Evolutionary conservation across 2,329 filamentous ascomycete genomes (phyloP).

Genomic region (Beauveria varroae): DNA sequence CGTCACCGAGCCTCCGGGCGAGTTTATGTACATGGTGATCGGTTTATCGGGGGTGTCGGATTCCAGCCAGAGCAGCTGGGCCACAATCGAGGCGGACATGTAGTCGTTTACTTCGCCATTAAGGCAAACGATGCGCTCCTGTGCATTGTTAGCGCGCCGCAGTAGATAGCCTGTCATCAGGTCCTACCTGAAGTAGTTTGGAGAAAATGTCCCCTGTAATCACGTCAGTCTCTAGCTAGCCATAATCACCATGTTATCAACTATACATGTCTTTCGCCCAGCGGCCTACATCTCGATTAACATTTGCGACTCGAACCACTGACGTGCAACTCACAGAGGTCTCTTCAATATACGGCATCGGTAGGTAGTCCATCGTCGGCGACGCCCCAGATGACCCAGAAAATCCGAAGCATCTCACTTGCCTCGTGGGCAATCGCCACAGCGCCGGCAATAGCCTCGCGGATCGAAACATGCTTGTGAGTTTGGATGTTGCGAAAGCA

Average conservation of each 20-base stretch:
- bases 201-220: conserved; percentile 73
- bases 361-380: conserved; percentile 35
- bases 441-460: conserved; percentile 24
- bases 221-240: background rate
- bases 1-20: conserved; percentile 86
- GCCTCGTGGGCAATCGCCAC: conserved; percentile 25
- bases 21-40: conserved; percentile 98
- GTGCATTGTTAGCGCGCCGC: conserved; percentile 3
- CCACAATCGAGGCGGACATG: conserved; percentile 87
- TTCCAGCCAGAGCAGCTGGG: conserved; percentile 95
- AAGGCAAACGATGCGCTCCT: conserved; percentile 91
- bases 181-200: conserved; percentile 60
- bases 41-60: conserved; percentile 91
- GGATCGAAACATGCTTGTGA: conserved; percentile 23
- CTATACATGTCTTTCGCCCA: conserved; percentile 69
- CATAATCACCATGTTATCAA: no score
- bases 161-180: background rate
- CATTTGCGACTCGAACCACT: background rate
- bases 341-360: conserved; percentile 51
- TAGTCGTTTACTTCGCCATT: conserved; percentile 88
- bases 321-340: conserved; percentile 27
- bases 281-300: conserved; percentile 49
- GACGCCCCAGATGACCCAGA: conserved; percentile 23
- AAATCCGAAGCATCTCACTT: conserved; percentile 37
- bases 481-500: background rate